Percentiles rank a stretch among this genome's conserved stretches.
These are phyloP conservation scores for Hippophae rhamnoides DNA, from an alignment of 306 rosid species.

Conservation along the genomic window DNA sequence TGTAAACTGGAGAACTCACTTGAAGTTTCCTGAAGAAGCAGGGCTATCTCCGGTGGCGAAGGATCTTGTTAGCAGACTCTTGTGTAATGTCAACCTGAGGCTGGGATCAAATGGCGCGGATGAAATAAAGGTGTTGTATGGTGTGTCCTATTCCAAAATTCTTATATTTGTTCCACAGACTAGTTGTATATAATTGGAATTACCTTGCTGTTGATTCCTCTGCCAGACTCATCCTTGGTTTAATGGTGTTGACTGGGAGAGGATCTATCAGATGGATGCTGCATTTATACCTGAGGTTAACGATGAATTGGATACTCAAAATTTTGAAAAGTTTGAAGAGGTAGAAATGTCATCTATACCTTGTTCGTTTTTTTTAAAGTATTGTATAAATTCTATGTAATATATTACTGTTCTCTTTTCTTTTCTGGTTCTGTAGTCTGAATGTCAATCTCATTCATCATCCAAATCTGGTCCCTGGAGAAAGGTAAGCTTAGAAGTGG, in stretches of 20 bases:
- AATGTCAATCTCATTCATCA: constrained; percentile 48
- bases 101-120: constrained; percentile 78
- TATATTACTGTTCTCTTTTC: constrained; percentile 8
- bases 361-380: constrained; percentile 15
- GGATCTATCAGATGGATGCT: constrained; percentile 87
- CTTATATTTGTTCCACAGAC: constrained; percentile 26
- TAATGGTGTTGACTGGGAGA: constrained; percentile 66
- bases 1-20: constrained; percentile 90
- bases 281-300: constrained; percentile 96
- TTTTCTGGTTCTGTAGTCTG: constrained; percentile 44
- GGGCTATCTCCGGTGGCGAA: constrained; percentile 70
- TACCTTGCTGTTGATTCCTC: constrained; percentile 35
- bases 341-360: constrained; percentile 30
- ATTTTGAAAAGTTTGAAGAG: constrained; percentile 97
- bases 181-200: constrained; percentile 24
- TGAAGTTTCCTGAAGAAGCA: constrained; percentile 97
- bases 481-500: constrained; percentile 43
- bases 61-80: constrained; percentile 68
- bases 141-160: constrained; percentile 55
- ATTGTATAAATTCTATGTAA: constrained; percentile 11
- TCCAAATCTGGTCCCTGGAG: constrained; percentile 89
- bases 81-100: constrained; percentile 81
- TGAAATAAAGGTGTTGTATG: constrained; percentile 93
- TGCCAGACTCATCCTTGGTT: constrained; percentile 78
- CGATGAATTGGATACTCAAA: constrained; percentile 92